A percentile compares a stretch with the other conserved stretches of the same genome.
Conservation (phyloP, 805 yeast genomes). For the baker's yeast (Saccharomyces cerevisiae) region DNA sequence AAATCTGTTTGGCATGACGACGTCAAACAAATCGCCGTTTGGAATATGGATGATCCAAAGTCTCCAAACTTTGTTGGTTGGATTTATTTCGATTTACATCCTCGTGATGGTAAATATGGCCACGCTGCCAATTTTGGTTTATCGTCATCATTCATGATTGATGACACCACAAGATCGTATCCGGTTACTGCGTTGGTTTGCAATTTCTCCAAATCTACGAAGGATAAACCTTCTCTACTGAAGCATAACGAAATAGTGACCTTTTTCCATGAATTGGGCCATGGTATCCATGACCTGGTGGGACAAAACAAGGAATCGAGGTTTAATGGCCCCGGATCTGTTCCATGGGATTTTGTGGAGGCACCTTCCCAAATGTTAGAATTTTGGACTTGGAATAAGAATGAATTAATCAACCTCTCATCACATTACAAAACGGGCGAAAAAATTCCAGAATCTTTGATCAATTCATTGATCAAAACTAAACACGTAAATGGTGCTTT, state of each 20-base stretch:
- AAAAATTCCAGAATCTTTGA: slow-evolving; percentile 47
- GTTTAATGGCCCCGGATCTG: slow-evolving; percentile 66
- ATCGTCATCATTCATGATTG: slow-evolving; percentile 47
- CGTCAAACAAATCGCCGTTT: slow-evolving; percentile 65
- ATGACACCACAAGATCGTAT: slow-evolving; percentile 42
- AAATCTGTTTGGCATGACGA: slow-evolving; percentile 68
- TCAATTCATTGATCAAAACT: slow-evolving; percentile 50
- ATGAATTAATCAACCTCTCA: slow-evolving; percentile 50
- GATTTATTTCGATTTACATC: slow-evolving; percentile 73
- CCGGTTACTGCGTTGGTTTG: slow-evolving; percentile 78
- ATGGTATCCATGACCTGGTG: slow-evolving; percentile 73
- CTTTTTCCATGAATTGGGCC: slow-evolving; percentile 85
- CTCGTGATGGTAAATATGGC: slow-evolving; percentile 79
- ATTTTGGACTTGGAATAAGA: slow-evolving; percentile 76
- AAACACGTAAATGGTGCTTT: slow-evolving; percentile 74
- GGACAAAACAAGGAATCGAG: slow-evolving; percentile 57
- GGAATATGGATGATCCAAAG: slow-evolving; percentile 45
- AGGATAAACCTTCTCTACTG: slow-evolving; percentile 61
- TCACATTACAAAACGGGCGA: slow-evolving; percentile 58
- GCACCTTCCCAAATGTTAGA: slow-evolving; percentile 88
- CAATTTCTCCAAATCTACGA: slow-evolving; percentile 70
- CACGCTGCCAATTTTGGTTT: slow-evolving; percentile 82
- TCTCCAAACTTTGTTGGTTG: slow-evolving; percentile 62
- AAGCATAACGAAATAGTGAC: slow-evolving; percentile 75
- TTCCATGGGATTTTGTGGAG: slow-evolving; percentile 81